Evolutionary conservation across 2,329 filamentous ascomycete genomes (phyloP), one percentile per base, ranked within the genome.

Genomic region (Lasiodiplodia theobromae): DNA sequence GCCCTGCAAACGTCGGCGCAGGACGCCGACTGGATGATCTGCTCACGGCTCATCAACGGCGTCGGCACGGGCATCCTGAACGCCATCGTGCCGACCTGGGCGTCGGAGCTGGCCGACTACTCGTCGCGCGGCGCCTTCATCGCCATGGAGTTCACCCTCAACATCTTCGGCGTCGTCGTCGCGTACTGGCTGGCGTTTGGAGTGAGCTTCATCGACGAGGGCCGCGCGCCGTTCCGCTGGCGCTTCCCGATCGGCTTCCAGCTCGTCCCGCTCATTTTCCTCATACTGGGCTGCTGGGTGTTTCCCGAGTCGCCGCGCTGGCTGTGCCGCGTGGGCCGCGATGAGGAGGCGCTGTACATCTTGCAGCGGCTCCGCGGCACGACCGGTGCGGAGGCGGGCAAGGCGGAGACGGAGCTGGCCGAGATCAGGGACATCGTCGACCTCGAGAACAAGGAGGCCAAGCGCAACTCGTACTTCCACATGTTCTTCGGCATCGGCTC

Each of bases 161-260:
- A 92, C 74, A 92, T 92, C 70, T 88, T 91, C 58, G 90, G 90
- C 73, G 88, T 92, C 0, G 86, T 89, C 25, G 82, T 89, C 44
- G 79, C 86, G 3, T 91, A 91, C 71, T 83, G 80, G 80, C 72
- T 83, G 8, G 80, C 81, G 60, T 82, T 77, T 56, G 67, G 18
- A 51, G 64, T 21, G n/a, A 6, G 31, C 0, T 91, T 87, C 74
- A 85, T 88, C 71, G 85, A 89, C 68, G 82, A 84, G 40, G 87
- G 87, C 16, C 80, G 79, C 1, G 88, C 87, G 0, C 79, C 86
- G 0, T 86, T 91, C 73, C 85, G 86, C 52, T 91, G 89, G 89
- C 82, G 89, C 5, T 92, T 92, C 71, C 89, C 89, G 0, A 86
- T 92, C 68, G 89, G 87, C 0, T 92, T 92, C 77, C 89, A 92